Evolutionary conservation across 2,329 filamentous ascomycete species (phyloP), one percentile per base, ranked within the genome.

Genomic region (Trichoderma oligosporum): DNA sequence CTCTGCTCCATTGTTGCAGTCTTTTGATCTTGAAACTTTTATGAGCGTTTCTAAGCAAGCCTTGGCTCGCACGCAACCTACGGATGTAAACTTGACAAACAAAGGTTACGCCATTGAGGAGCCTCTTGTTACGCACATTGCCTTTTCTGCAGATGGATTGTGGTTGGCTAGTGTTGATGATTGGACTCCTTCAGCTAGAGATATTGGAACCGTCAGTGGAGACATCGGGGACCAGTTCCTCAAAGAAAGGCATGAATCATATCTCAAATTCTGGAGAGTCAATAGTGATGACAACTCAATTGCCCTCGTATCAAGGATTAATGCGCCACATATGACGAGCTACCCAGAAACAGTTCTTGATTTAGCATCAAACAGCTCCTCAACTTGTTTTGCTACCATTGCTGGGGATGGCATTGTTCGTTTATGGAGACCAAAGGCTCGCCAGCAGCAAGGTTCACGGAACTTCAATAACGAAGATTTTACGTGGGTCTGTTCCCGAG

Each of bases 131-230:
- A 87, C 83, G 6, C 82, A 88, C 56, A 76, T 97, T 49, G 82
- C 86, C 41, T 84, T 94, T 63, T 93, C 89, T 41, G 76, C 81
- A 48, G 87, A 97, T 67, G 93, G 93, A 16, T 81, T 84, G 62
- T 97, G 93, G 92, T 81, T 99, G 57, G 92, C 88, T 4, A 97
- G 91, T 1, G 82, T 96, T 1, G 94, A 99, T 68, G 89, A 92
- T 66, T 99, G 94, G 94, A 80, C 82, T 51, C 91, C 91, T 1
- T 84, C 89, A 8, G 74, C 76, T 11, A 77, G 82, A 59, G 91
- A 97, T 67, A 73, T 89, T 12, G 79, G 82, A 36, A 80, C 67
- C 42, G 64, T 73, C 1, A 65, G 63, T 27, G 60, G 64, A 25
- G 72, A 74, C 18, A 64, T 65, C 59, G 71, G 67, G 60, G 75